Evolutionary conservation across 2,329 filamentous ascomycete genomes (phyloP).

Genomic region (Hypomyces perniciosus): DNA sequence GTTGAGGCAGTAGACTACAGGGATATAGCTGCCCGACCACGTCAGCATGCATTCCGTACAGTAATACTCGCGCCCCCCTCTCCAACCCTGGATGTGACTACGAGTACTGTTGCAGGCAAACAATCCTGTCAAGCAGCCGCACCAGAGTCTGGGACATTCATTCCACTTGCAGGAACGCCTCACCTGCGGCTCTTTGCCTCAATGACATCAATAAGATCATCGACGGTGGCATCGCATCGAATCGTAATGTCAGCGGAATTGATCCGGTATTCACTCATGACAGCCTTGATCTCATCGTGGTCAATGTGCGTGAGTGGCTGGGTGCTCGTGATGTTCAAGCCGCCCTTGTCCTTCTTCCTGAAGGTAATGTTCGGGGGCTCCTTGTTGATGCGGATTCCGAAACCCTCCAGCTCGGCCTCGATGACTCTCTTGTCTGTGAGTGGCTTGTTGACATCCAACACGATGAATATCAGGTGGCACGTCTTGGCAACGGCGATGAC

Average conservation of each 20-base stretch:
- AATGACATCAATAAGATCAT: slow-evolving; percentile 92
- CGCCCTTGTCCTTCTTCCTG: slow-evolving; percentile 98
- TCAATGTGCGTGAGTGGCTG: slow-evolving; percentile 88
- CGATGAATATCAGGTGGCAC: slow-evolving; percentile 97
- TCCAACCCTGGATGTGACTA: too few relatives aligned
- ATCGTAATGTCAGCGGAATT: slow-evolving; percentile 96
- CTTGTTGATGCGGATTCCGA: slow-evolving; percentile 98
- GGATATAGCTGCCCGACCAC: slow-evolving; percentile 68
- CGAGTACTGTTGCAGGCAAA: too few relatives aligned
- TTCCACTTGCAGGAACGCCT: slow-evolving; percentile 4
- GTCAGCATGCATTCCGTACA: slow-evolving; percentile 1
- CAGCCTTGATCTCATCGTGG: slow-evolving; percentile 93
- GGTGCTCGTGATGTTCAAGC: slow-evolving; percentile 92
- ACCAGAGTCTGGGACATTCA: background rate
- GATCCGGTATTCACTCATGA: slow-evolving; percentile 96
- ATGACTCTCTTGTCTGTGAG: slow-evolving; percentile 95
- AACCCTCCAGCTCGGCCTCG: slow-evolving; percentile 90
- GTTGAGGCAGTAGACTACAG: slow-evolving; percentile 98
- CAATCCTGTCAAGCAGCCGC: too few relatives aligned
- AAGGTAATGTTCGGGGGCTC: slow-evolving; percentile 96
- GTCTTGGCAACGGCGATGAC: slow-evolving; percentile 99
- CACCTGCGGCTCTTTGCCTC: slow-evolving; percentile 77
- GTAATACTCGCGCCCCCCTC: background rate
- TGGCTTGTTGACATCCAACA: slow-evolving; percentile 97
- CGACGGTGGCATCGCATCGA: slow-evolving; percentile 93